Evolutionary conservation across 768 basidiomycete species (phyloP).

Genomic region (Termitomyces eurrhizus): DNA sequence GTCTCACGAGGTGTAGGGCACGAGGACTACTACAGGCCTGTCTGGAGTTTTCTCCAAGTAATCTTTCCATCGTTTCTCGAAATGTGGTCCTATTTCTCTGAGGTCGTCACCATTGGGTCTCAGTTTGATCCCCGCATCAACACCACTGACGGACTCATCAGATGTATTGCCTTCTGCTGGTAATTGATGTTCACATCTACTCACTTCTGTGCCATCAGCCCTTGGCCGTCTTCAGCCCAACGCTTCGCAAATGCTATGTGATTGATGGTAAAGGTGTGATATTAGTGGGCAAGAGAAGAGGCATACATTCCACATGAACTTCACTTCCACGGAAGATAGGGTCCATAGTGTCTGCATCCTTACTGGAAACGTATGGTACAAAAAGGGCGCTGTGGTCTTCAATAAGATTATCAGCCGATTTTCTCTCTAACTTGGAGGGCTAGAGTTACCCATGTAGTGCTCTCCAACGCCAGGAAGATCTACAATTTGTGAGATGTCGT

Average conservation of each 20-base stretch:
- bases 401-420: neutral
- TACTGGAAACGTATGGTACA: constrained; percentile 37
- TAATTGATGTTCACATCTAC: neutral
- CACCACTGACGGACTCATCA: constrained; percentile 28
- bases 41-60: constrained; percentile 52
- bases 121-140: constrained; percentile 31
- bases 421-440: neutral
- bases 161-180: neutral
- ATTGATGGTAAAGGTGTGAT: neutral
- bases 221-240: constrained; percentile 16
- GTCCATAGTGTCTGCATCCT: constrained; percentile 49
- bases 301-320: constrained; percentile 37
- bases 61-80: constrained; percentile 43
- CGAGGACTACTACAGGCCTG: constrained; percentile 48
- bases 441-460: constrained; percentile 46
- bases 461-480: constrained; percentile 80
- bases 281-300: neutral
- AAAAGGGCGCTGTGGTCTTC: constrained; percentile 38
- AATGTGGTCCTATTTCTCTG: constrained; percentile 43
- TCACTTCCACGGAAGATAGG: constrained; percentile 35
- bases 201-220: constrained; percentile 51
- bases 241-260: constrained; percentile 12
- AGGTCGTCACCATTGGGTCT: constrained; percentile 36
- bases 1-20: constrained; percentile 36
- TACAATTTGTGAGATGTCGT: constrained; percentile 46